Conservation (phyloP, 192 early-diverging fungal genomes). For the Phycomyces nitens region DNA sequence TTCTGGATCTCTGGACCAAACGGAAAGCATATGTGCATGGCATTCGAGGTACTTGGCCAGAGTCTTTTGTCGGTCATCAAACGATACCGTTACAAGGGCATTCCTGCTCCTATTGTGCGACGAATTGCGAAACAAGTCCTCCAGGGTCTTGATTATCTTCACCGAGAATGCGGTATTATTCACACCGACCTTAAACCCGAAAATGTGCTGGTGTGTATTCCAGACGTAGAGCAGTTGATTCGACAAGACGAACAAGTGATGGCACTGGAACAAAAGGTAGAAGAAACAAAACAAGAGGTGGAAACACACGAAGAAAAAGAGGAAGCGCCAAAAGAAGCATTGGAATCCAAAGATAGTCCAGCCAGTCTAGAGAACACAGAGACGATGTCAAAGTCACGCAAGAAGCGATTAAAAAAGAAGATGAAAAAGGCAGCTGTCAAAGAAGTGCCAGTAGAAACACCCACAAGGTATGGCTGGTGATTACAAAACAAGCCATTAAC, state of each 20-base stretch:
- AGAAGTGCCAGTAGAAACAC: too few relatives aligned
- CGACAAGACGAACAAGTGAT: neutral
- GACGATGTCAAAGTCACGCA: conserved; percentile 43
- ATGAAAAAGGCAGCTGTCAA: conserved; percentile 28
- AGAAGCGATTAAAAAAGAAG: conserved; percentile 55
- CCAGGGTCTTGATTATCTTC: conserved; percentile 89
- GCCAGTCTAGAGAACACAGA: conserved; percentile 2
- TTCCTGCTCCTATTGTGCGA: conserved; percentile 81
- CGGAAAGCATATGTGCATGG: conserved; percentile 89
- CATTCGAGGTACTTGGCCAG: conserved; percentile 93
- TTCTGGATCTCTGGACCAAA: conserved; percentile 86
- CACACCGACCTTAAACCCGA: conserved; percentile 98
- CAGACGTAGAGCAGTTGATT: conserved; percentile 61
- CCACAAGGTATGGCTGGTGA: neutral
- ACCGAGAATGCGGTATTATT: conserved; percentile 88
- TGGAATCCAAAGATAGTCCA: too few relatives aligned
- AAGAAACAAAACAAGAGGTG: neutral
- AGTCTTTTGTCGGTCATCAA: conserved; percentile 87
- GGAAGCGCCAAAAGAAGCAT: neutral
- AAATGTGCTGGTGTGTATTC: conserved; percentile 89
- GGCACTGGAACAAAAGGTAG: neutral
- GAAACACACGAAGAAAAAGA: neutral
- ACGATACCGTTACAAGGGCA: conserved; percentile 74
- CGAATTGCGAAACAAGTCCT: conserved; percentile 86
- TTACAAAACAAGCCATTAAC: too few relatives aligned